Conservation (phyloP, 805 yeast genomes). For the Saccharomycopsis babjevae region DNA sequence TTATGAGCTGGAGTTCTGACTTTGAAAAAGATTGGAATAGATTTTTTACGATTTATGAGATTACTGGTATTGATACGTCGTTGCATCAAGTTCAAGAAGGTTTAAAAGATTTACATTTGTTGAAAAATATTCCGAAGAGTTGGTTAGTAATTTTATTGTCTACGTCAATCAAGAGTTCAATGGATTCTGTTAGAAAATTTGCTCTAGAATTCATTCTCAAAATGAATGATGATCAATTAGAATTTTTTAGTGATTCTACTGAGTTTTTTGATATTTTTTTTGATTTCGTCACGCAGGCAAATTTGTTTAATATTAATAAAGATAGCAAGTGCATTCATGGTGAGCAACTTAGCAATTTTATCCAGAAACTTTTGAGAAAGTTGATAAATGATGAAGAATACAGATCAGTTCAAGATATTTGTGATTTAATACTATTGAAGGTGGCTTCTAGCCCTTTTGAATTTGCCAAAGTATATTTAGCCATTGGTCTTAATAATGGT, state of each 20-base stretch:
- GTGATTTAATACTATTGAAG: slow-evolving; percentile 31
- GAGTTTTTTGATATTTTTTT: slow-evolving; percentile 37
- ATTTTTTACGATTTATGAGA: slow-evolving; percentile 66
- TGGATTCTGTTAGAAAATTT: slow-evolving; percentile 67
- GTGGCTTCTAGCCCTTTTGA: slow-evolving; percentile 39
- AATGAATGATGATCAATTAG: slow-evolving; percentile 36
- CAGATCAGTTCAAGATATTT: slow-evolving; percentile 12
- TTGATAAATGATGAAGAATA: slow-evolving; percentile 23
- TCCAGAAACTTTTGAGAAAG: slow-evolving; percentile 27
- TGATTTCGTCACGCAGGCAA: slow-evolving; percentile 54
- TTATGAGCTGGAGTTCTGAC: slow-evolving; percentile 37
- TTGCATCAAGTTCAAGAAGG: slow-evolving; percentile 81
- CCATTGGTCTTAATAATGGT: slow-evolving; percentile 49
- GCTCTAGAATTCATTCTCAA: slow-evolving; percentile 46
- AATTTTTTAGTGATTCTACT: slow-evolving; percentile 33
- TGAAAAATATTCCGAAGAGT: slow-evolving; percentile 39
- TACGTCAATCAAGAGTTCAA: slow-evolving; percentile 64
- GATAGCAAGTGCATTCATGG: slow-evolving; percentile 48
- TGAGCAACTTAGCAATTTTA: slow-evolving; percentile 35
- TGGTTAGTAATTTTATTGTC: slow-evolving; percentile 71
- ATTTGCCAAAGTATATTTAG: slow-evolving; percentile 53
- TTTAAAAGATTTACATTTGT: slow-evolving; percentile 38
- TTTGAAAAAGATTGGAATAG: slow-evolving; percentile 52
- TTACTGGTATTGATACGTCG: slow-evolving; percentile 76
- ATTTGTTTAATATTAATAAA: slow-evolving; percentile 41